Evolutionary conservation across 1,284 basidiomycete genomes (phyloP), one percentile per base, ranked within the genome.

Genomic region (Austropuccinia psidii): DNA sequence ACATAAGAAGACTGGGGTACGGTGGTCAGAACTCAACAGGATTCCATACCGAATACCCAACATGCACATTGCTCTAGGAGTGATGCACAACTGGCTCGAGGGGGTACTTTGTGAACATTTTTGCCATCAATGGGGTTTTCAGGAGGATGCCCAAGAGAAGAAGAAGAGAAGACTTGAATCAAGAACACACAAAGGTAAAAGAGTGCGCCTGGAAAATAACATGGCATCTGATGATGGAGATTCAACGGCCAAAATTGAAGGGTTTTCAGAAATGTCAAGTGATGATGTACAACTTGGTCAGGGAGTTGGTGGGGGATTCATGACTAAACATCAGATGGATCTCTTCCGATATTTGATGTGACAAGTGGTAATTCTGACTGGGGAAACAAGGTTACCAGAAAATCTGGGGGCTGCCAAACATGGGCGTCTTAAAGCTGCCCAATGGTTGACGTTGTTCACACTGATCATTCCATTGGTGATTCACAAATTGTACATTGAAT

Each of bases 391-490:
- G 31, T 52, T 75, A 27, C 74, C 75, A 17, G 33, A 17, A 15
- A 60, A 60, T 17, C 29, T 75, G 21, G 75, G 75, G 21, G 60
- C 57, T 17, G 55, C 75, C 21, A 72, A 54, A 4, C 58, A 75
- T 52, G 74, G 74, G 3, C 75, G 75, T n/a, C 37, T 76, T 21
- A 76, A 76, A 29, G 75, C 74, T 41, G 72, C 65, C 57, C 58
- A 69, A 47, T 76, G 68, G 50, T 58, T 73, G 27, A 54, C 75
- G 2, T 68, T 73, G 19, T 76, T 76, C 47, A 49, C 75, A 15
- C 33, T 67, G 11, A 52, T 66, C 45, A 43, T 76, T 27, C 75
- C 75, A 21, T 58, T 76, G 17, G 45, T 47, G 19, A 24, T 69
- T 3, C 17, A 67, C 4, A 55, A 75, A 3, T 29, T 50, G 19